Base-by-base conservation (phyloP, 176 grass and related monocot genomes). In the Aegilops speltoides region DNA sequence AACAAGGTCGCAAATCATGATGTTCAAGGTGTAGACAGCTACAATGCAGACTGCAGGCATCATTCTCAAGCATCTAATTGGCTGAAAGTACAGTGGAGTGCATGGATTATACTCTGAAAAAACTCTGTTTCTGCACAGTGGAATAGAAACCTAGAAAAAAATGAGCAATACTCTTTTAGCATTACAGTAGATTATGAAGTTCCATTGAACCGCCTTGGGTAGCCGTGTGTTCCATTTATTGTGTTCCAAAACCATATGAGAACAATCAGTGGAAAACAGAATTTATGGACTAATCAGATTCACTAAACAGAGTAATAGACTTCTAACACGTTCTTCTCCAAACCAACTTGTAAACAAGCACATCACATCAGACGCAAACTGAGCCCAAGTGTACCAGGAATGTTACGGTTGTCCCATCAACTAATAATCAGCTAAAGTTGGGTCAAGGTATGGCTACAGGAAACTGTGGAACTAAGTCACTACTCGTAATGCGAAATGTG, bases 151-250 rank as follows among this genome's bases (percentile, higher is more conserved):
- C 64, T 9, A 20, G 10, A 76, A 10, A 83, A 12, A 59, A 59
- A 59, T 75, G 68, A 84, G 82, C 56, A 36, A 60, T 71, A 24
- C 54, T 57, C 54, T 57, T 57, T 76, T 76, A 19, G 43, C 43
- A 28, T 50, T 45, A 28, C 24, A 15, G 15, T 76, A 50, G 70
- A 52, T 16, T 52, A 52, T 52, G 73, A 76, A 20, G 54, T 4
- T 20, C 9, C 40, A 15, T 50, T 8, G 13, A 74, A 26, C 71
- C 7, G 14, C 16, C 50, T 50, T 28, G 8, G 25, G 48, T 75
- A 75, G 45, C 12, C 4, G 13, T 41, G 14, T 75, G 23, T 28
- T 75, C 0, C 37, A 14, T 73, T 41, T 68, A 16, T 25, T 25
- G 70, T 12, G 6, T 45, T 73, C 38, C 38, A 25, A 43, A 41